These are phyloP conservation scores for Triangularia verruculosa DNA, from an alignment of 2,329 filamentous ascomycete species.

Conservation along the genomic window DNA sequence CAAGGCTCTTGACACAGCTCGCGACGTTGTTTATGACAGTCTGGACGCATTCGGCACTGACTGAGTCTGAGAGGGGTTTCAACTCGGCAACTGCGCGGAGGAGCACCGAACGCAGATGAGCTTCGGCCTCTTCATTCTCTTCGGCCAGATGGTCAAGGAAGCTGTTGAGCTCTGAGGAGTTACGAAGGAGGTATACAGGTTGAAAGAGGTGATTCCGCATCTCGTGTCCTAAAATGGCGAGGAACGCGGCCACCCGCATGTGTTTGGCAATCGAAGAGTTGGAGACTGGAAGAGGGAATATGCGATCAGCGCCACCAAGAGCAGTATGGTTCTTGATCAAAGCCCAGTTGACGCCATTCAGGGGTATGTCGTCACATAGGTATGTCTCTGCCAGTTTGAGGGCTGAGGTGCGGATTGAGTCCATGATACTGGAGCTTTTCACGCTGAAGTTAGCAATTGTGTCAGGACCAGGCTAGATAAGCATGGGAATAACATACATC, in stretches of 20 bases:
- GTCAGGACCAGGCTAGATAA: not conserved
- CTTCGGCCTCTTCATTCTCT: slow-evolving; percentile 6
- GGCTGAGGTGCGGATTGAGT: not conserved
- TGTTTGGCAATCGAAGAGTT: slow-evolving; percentile 33
- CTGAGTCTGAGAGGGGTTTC: not conserved
- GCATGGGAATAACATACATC: not conserved
- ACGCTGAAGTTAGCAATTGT: not conserved
- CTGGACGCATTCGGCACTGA: not conserved
- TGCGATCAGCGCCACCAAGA: not conserved
- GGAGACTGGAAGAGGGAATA: slow-evolving; percentile 32
- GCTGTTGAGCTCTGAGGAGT: not conserved
- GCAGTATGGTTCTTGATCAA: not conserved
- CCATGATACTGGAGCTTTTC: not conserved
- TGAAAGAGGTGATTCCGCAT: slow-evolving; percentile 34
- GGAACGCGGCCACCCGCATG: slow-evolving; percentile 33
- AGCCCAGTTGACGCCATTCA: not conserved
- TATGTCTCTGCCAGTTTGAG: not conserved
- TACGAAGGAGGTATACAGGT: slow-evolving; percentile 30
- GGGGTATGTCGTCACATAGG: not conserved
- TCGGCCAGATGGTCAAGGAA: slow-evolving; percentile 7
- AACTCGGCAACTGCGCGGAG: not conserved
- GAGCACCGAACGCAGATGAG: slow-evolving; percentile 21
- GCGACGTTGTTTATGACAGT: not conserved
- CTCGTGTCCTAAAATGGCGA: slow-evolving; percentile 31
- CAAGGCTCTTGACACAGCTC: not conserved